These are phyloP conservation scores for Vanderwaltozyma polyspora DNA, from an alignment of 805 yeast species.

Conservation along the genomic window DNA sequence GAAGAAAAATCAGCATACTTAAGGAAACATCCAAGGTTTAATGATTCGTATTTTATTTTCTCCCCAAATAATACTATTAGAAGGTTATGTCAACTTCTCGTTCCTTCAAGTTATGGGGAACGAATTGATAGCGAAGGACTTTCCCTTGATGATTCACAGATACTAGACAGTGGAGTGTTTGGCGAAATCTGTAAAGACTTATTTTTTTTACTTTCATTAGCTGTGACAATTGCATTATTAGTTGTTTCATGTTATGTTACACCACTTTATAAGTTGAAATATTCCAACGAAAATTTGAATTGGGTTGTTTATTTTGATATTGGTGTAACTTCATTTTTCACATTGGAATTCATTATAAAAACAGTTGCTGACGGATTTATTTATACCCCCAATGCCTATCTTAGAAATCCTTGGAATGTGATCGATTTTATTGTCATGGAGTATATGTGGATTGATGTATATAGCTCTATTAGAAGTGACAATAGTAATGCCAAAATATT, in stretches of 20 bases:
- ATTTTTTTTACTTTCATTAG: neutral
- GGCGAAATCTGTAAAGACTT: neutral
- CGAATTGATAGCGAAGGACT: neutral
- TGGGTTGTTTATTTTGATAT: neutral
- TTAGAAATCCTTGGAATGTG: conserved; percentile 1
- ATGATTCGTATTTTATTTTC: neutral
- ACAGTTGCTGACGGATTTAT: conserved; percentile 2
- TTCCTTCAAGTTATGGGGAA: neutral
- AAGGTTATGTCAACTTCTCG: neutral
- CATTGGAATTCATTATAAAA: neutral
- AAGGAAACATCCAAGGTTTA: neutral
- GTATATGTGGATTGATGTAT: neutral
- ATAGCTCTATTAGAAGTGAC: neutral
- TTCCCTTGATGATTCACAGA: no score
- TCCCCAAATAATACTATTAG: neutral
- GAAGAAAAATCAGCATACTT: neutral
- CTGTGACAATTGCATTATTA: neutral
- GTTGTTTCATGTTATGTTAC: neutral
- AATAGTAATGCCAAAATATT: neutral
- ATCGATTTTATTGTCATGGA: neutral
- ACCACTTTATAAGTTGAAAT: neutral
- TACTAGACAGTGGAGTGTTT: no score
- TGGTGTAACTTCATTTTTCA: neutral
- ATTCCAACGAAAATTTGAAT: no score
- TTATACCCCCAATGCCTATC: conserved; percentile 1